Evolutionary conservation across 345 rosid genomes (phyloP).

Genomic region (Hirschfeldia incana): DNA sequence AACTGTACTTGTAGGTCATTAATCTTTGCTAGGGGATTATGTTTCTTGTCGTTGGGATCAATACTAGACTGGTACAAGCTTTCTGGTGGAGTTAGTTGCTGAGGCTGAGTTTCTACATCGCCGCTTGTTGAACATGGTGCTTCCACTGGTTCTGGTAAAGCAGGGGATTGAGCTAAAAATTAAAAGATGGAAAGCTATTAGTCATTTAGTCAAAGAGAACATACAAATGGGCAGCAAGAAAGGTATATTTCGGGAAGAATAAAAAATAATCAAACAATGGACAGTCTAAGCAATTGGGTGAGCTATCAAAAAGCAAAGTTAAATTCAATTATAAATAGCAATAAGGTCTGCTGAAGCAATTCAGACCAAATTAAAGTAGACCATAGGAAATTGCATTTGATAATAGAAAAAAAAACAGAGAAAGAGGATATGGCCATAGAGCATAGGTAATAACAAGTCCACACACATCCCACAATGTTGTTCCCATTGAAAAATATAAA

Average conservation of each 20-base stretch:
- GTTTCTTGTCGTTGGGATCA: constrained; percentile 38
- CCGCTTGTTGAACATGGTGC: constrained; percentile 45
- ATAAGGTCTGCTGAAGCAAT: neutral
- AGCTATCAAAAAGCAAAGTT: neutral
- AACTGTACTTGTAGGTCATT: constrained; percentile 71
- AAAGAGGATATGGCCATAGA: neutral
- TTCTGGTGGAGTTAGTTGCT: constrained; percentile 46
- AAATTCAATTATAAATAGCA: neutral
- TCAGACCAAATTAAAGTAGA: neutral
- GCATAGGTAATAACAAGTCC: neutral
- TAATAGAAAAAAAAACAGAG: neutral
- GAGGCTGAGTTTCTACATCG: constrained; percentile 42
- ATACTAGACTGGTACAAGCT: constrained; percentile 36
- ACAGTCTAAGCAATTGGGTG: neutral
- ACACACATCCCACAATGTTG: neutral
- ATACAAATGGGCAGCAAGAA: neutral
- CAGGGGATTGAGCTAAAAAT: constrained; percentile 25
- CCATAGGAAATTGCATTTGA: neutral
- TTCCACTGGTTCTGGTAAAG: constrained; percentile 43
- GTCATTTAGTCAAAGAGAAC: neutral
- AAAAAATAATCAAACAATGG: neutral
- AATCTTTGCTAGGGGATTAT: constrained; percentile 57
- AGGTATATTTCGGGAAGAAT: neutral
- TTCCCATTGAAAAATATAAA: constrained; percentile 1
- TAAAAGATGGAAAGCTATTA: neutral